Conservation (phyloP, 2,329 filamentous ascomycete genomes). For the Cucurbitaria berberidis region DNA sequence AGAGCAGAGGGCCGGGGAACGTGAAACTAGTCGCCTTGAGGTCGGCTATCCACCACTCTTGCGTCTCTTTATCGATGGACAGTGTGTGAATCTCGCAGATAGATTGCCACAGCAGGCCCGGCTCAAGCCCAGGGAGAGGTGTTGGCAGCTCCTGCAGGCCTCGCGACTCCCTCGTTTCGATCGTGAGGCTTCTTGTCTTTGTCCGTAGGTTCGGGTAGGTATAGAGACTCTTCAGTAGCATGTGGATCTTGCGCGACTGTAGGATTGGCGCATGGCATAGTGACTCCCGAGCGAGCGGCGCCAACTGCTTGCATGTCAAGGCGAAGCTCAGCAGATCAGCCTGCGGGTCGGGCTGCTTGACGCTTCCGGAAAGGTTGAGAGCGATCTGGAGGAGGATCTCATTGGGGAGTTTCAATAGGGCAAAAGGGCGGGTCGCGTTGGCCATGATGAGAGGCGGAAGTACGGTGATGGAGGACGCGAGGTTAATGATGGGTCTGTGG, state of each 20-base stretch:
- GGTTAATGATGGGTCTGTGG: too few species aligned
- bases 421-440: background rate
- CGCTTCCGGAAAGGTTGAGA: background rate
- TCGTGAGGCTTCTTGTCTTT: background rate
- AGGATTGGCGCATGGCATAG: constrained; percentile 1
- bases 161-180: constrained; percentile 5
- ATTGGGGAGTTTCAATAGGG: background rate
- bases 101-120: background rate
- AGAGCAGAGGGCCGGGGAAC: background rate
- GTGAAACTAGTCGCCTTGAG: background rate
- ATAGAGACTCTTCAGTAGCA: background rate
- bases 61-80: background rate
- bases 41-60: background rate
- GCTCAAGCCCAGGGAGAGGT: background rate
- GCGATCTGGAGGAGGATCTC: background rate
- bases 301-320: background rate
- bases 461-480: too few species aligned
- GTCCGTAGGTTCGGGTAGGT: background rate
- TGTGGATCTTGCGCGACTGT: constrained; percentile 6
- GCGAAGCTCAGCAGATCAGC: background rate
- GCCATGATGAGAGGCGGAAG: background rate
- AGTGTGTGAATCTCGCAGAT: background rate
- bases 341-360: background rate
- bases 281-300: background rate
- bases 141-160: background rate